Evolutionary conservation across 139 green algal genomes (phyloP), one percentile per base, ranked within the genome.

Genomic region (Micromonas pusilla): DNA sequence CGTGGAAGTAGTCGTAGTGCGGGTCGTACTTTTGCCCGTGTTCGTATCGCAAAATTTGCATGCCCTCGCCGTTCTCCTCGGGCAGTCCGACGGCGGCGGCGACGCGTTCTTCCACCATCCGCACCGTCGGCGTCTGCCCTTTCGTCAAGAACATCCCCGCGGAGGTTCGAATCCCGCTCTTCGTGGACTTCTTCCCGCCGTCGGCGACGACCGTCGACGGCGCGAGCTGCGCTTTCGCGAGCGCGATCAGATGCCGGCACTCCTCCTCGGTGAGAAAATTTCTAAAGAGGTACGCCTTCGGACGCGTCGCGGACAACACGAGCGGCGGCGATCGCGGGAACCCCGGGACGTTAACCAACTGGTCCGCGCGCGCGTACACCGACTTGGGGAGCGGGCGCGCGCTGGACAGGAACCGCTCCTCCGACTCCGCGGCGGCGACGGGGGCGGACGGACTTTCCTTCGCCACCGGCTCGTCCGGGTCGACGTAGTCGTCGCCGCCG

Each of bases 1-100:
- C 90, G 33, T 91, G 80, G 80, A 95, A 97, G 80, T 87, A 93
- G 87, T 97, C 92, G 36, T 82, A 89, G 80, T 97, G 92, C 1
- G 91, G 82, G 68, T 93, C 87, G 80, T 97, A 97, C 75, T 95
- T 92, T 81, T 96, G 87, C 3, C 88, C 89, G 36, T 89, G 37
- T 6, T 87, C 53, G 79, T 97, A 97, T 65, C 86, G 84, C 77
- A 96, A 82, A 54, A 96, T 89, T 77, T 96, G 91, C 37, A 95
- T 72, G 3, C 82, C 88, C 73, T 96, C 91, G 23, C 92, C 87
- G 57, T 94, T 82, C 32, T 86, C 84, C 52, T 81, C 74, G 0
- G 88, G 88, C 25, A 91, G 62, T 75, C 88, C 87, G 6, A 83
- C 85, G 32, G 88, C 78, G n/a, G 83, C 73, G 2, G 85, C 82